Evolutionary conservation across 1,284 basidiomycete genomes (phyloP).

Genomic region (Afroboletus lepidellus): DNA sequence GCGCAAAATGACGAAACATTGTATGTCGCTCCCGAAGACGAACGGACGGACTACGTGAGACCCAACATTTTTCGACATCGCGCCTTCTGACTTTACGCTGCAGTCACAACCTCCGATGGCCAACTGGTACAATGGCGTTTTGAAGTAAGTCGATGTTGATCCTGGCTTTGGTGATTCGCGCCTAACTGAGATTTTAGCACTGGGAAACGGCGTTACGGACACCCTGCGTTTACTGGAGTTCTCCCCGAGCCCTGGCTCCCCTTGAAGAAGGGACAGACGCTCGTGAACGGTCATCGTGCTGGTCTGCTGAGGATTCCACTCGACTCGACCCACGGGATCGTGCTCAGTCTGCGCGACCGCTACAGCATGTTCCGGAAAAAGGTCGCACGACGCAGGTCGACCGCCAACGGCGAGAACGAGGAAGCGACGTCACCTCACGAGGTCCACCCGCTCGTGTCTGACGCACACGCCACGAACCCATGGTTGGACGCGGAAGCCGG

Average conservation of each 20-base stretch:
- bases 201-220: conserved; percentile 84
- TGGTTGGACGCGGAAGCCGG: conserved; percentile 47
- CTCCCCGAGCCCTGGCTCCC: conserved; percentile 92
- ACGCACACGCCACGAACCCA: conserved; percentile 41
- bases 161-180: not conserved
- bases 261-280: conserved; percentile 72
- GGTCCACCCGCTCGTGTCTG: conserved; percentile 13
- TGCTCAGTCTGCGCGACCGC: conserved; percentile 70
- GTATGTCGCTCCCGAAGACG: conserved; percentile 90
- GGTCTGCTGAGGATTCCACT: conserved; percentile 34
- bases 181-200: conserved; percentile 49
- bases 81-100: conserved; percentile 10
- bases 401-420: conserved; percentile 14
- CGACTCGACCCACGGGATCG: conserved; percentile 60
- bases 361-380: conserved; percentile 49
- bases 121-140: conserved; percentile 86
- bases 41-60: conserved; percentile 84
- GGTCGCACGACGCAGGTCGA: conserved; percentile 20
- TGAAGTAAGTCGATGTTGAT: conserved; percentile 63
- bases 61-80: not conserved
- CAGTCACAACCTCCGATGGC: conserved; percentile 94
- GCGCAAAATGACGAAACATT: conserved; percentile 92
- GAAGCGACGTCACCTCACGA: conserved; percentile 6
- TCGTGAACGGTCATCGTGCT: conserved; percentile 51
- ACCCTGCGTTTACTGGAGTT: conserved; percentile 85